Evolutionary conservation across 23 red algal genomes (phyloP).

Genomic region (Pyropia yezoensis): DNA sequence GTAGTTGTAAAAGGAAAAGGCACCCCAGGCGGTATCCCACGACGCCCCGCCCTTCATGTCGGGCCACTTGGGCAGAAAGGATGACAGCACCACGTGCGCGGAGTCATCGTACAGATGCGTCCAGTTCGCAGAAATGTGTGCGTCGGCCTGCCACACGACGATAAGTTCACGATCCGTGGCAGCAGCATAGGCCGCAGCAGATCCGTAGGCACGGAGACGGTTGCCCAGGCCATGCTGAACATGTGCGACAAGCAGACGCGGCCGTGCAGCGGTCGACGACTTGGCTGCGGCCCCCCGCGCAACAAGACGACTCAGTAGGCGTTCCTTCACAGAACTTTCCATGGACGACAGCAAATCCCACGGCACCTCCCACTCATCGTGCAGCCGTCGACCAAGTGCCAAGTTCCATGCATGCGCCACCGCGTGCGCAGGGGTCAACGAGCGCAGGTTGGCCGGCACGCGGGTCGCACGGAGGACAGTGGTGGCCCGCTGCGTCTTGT

Average conservation of each 20-base stretch:
- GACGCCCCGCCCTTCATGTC: conserved; percentile 2
- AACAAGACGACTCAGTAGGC: not conserved
- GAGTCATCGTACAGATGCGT: conserved; percentile 25
- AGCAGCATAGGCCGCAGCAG: conserved; percentile 42
- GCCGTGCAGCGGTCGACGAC: not conserved
- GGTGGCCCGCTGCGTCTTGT: not conserved
- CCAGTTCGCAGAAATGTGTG: conserved; percentile 45
- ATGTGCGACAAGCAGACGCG: conserved; percentile 37
- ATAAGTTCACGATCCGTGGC: conserved; percentile 22
- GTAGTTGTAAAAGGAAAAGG: not conserved
- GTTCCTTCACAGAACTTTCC: not conserved
- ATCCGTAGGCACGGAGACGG: conserved; percentile 51
- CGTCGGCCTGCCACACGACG: conserved; percentile 59
- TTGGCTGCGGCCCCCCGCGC: not conserved
- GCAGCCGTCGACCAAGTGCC: conserved; percentile 5
- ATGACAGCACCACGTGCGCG: conserved; percentile 31
- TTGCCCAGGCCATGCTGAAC: conserved; percentile 66
- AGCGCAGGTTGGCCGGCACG: not conserved
- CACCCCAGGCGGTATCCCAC: not conserved
- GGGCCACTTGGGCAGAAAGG: conserved; percentile 32
- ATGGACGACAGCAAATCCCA: conserved; percentile 1
- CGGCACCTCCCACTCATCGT: conserved; percentile 6
- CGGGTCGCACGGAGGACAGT: not conserved
- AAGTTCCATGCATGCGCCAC: not conserved
- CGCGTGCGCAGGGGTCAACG: not conserved